Evolutionary conservation across 2,329 filamentous ascomycete genomes (phyloP).

Genomic region (Eutypella sp.): DNA sequence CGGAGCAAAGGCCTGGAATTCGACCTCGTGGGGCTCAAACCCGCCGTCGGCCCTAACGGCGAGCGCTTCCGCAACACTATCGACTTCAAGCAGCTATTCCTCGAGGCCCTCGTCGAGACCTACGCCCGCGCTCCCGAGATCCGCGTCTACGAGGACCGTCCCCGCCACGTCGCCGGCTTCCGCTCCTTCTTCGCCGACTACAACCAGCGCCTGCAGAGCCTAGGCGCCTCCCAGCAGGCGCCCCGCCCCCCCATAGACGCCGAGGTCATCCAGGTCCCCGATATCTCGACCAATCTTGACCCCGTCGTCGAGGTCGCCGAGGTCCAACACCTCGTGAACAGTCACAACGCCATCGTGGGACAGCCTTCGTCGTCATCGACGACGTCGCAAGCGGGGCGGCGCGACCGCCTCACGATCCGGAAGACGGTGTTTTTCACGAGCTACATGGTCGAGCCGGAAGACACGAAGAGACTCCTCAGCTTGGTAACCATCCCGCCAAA

Average conservation of each 20-base stretch:
- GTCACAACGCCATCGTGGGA: constrained; percentile 64
- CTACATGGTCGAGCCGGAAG: constrained; percentile 72
- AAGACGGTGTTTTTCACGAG: constrained; percentile 89
- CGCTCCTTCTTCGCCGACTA: constrained; percentile 76
- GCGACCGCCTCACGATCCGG: constrained; percentile 62
- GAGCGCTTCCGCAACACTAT: constrained; percentile 79
- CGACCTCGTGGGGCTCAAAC: constrained; percentile 85
- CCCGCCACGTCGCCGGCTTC: constrained; percentile 71
- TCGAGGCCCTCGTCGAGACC: constrained; percentile 77
- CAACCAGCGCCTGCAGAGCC: constrained; percentile 53
- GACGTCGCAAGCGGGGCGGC: constrained; percentile 31
- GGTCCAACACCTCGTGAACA: constrained; percentile 81
- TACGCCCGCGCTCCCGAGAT: constrained; percentile 82
- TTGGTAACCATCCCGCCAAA: constrained; percentile 60
- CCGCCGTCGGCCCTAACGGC: constrained; percentile 71
- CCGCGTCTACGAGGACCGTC: constrained; percentile 64
- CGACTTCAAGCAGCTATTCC: constrained; percentile 84
- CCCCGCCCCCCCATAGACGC: constrained; percentile 62
- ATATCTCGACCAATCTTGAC: constrained; percentile 55
- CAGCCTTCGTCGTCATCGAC: no score
- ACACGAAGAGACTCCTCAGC: constrained; percentile 66
- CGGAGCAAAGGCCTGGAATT: constrained; percentile 75
- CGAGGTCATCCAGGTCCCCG: constrained; percentile 82
- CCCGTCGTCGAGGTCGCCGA: constrained; percentile 30
- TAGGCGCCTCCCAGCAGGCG: constrained; percentile 43